Percentiles rank a stretch among this genome's conserved stretches.
Evolutionary conservation across 2,329 filamentous ascomycete species (phyloP).

Genomic region (Neurospora sp.): DNA sequence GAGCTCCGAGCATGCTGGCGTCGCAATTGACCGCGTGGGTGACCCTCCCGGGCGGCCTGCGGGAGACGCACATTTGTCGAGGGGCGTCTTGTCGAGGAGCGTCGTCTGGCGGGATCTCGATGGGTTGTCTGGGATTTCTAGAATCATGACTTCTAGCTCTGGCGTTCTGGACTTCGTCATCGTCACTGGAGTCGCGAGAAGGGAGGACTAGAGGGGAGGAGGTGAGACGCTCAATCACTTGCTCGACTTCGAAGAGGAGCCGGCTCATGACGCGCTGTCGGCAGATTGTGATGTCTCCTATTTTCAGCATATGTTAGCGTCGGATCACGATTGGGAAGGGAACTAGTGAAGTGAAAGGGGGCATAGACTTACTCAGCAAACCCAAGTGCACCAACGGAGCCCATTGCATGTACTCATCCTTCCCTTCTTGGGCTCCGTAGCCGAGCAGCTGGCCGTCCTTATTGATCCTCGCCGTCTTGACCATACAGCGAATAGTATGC

Average conservation of each 20-base stretch:
- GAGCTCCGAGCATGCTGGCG: constrained; percentile 5
- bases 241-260: not conserved
- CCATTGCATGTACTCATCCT: not conserved
- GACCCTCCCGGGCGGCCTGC: not conserved
- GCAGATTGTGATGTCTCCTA: not conserved
- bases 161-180: not conserved
- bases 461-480: constrained; percentile 1
- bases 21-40: constrained; percentile 2
- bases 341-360: not conserved
- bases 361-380: not conserved
- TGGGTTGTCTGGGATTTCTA: not conserved
- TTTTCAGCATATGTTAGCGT: not conserved
- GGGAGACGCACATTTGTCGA: not conserved
- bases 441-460: constrained; percentile 4
- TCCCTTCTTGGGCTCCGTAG: constrained; percentile 3
- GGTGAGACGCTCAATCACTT: not conserved
- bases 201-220: not conserved
- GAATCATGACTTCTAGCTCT: not conserved
- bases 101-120: not conserved
- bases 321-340: not conserved
- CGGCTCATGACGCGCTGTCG: not conserved
- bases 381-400: not conserved
- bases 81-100: not conserved
- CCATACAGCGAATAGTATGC: constrained; percentile 4
- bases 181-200: not conserved